Conservation (phyloP, 495 filamentous ascomycete genomes). For the Penicillium coffeae region DNA sequence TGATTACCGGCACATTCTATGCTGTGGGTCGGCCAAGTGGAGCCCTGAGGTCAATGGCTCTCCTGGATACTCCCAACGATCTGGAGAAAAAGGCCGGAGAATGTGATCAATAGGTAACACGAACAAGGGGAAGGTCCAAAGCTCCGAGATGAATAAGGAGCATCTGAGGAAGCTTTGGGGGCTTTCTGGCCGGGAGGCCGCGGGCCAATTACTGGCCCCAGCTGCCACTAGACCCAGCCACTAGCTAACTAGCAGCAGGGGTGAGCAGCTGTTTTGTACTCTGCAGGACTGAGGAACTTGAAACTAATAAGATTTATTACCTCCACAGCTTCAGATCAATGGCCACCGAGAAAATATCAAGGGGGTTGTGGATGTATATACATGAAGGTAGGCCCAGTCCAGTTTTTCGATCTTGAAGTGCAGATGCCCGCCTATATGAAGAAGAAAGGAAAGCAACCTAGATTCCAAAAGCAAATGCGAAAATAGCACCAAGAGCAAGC, state of each 20-base stretch:
- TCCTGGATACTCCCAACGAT: too few relatives aligned
- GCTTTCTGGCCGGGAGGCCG: background rate
- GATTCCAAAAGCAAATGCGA: conserved; percentile 11
- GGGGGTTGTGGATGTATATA: conserved; percentile 20
- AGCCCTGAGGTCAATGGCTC: too few relatives aligned
- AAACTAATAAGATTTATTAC: conserved; percentile 7
- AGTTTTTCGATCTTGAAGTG: conserved; percentile 1
- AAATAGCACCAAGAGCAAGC: conserved; percentile 13
- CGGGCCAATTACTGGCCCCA: background rate
- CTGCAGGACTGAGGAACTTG: too few relatives aligned
- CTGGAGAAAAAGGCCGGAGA: too few relatives aligned
- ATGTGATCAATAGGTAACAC: too few relatives aligned
- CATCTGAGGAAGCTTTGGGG: background rate
- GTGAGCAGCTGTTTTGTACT: too few relatives aligned
- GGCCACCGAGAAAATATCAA: conserved; percentile 12
- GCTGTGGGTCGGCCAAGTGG: background rate
- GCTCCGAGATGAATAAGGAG: background rate
- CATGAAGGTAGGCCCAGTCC: conserved; percentile 13
- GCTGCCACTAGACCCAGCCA: background rate
- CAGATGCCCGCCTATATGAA: background rate
- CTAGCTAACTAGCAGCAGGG: too few relatives aligned
- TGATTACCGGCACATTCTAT: conserved; percentile 12
- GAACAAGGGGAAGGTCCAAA: background rate
- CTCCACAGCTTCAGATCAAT: conserved; percentile 13
- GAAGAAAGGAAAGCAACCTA: background rate